Base-by-base conservation (phyloP, 352 stramenopile genomes). In the Phytophthora melonis region DNA sequence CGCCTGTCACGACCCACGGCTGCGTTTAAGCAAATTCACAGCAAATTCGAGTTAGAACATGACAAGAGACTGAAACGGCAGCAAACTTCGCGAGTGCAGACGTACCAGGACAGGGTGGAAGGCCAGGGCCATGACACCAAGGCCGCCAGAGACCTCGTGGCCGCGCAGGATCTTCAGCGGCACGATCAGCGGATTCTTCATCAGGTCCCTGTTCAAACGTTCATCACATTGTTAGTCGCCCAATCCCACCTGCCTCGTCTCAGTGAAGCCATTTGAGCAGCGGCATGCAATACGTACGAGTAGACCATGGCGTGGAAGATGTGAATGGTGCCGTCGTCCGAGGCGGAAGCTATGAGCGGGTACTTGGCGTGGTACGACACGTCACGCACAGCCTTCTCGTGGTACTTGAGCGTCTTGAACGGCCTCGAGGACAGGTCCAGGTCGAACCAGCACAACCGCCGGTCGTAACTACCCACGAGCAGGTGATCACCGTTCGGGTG, bases 281-380 rank as follows among this genome's bases (percentile, higher is more conserved):
- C 27, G 21, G 36, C 13, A 5, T 21, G 27, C 25, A 69, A 75
- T 56, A 93, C 89, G 86, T 94, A 96, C 89, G 90, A 98, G 87
- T 99, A 99, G 19, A 99, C 97, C 90, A 98, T 99, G 32, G 96
- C 93, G 78, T 99, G 98, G 88, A 99, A 99, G 47, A 99, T 97
- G 83, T 99, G 98, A 71, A 99, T 97, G 54, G 88, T 96, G 66
- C 98, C 98, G 78, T 99, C 98, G 73, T 99, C 98, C 21, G 97
- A 98, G 25, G 95, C 96, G 39, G 97, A 99, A 18, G 98, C 98
- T 96, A 99, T 99, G 36, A 99, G 92, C 50, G 98, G 98, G 77
- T 99, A 99, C 80, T 95, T 95, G 64, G 79, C 76, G 80, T 99
- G 97, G 77, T 97, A 99, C 32, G 89, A 87, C 13, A 99, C 97